Conservation (phyloP, 495 filamentous ascomycete genomes). For the Aspergillus carlsbadensis region DNA sequence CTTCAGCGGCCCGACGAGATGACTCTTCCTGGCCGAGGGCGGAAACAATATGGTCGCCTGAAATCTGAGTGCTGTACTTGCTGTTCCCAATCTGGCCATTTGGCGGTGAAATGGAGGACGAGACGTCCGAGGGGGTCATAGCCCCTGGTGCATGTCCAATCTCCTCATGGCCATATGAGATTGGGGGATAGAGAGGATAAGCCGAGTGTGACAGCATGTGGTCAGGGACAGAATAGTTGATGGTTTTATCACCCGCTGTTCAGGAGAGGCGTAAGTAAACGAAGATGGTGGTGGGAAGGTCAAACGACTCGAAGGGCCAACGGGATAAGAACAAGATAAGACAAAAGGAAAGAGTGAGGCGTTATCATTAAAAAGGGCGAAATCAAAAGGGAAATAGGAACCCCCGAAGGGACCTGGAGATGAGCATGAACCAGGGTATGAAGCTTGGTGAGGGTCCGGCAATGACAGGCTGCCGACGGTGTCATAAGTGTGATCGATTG, state of each 20-base stretch:
- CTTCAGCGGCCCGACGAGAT: conserved; percentile 81
- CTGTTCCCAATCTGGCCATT: conserved; percentile 46
- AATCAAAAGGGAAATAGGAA: conserved; percentile 9
- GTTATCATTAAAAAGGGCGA: conserved; percentile 11
- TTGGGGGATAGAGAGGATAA: conserved; percentile 46
- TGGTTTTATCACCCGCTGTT: conserved; percentile 37
- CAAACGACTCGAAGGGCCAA: conserved; percentile 2
- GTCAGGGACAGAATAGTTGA: conserved; percentile 45
- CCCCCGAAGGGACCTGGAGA: conserved; percentile 12
- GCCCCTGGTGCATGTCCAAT: conserved; percentile 39
- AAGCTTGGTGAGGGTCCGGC: conserved; percentile 21
- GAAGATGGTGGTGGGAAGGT: neutral
- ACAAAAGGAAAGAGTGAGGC: neutral
- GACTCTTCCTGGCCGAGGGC: conserved; percentile 41
- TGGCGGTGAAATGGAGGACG: conserved; percentile 47
- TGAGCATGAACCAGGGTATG: conserved; percentile 14
- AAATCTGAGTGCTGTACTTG: conserved; percentile 48
- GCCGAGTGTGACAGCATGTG: conserved; percentile 47
- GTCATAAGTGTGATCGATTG: conserved; percentile 44
- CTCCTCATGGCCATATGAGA: conserved; percentile 44
- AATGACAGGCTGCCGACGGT: conserved; percentile 25
- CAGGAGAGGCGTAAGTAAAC: conserved; percentile 31
- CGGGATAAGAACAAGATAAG: conserved; percentile 12
- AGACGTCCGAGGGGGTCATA: conserved; percentile 47
- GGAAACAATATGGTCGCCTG: conserved; percentile 43